Evolutionary conservation across 371 early-diverging fungal species (phyloP).

Genomic region (Funneliformis caledonium): DNA sequence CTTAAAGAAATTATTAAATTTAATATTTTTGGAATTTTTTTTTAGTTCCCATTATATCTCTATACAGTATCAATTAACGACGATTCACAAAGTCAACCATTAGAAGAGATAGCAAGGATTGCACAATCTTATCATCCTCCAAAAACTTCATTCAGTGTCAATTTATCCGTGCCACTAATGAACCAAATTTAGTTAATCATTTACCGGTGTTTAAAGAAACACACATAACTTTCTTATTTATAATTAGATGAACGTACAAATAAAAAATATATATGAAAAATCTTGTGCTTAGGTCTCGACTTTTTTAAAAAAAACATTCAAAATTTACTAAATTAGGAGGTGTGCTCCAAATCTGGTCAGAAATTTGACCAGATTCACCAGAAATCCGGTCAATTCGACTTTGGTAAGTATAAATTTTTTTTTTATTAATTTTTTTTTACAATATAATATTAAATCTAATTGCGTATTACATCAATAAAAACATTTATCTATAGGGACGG

Average conservation of each 20-base stretch:
- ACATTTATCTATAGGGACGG: too few relatives aligned
- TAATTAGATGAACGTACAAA: too few relatives aligned
- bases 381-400: too few relatives aligned
- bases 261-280: not conserved
- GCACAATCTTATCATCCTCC: conserved; percentile 14
- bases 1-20: not conserved
- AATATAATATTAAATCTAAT: too few relatives aligned
- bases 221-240: not conserved
- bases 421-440: too few relatives aligned
- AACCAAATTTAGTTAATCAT: not conserved
- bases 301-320: not conserved
- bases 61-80: conserved; percentile 1
- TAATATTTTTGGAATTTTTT: not conserved
- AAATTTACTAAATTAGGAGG: not conserved
- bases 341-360: too few relatives aligned
- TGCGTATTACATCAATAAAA: too few relatives aligned
- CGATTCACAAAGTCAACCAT: not conserved
- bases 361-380: too few relatives aligned
- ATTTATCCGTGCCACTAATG: not conserved
- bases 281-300: not conserved
- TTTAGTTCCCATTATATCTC: conserved; percentile 24
- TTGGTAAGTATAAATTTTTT: too few relatives aligned
- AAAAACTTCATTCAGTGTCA: not conserved
- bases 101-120: conserved; percentile 25
- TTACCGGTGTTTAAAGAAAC: conserved; percentile 12